Conservation (phyloP, 2,329 filamentous ascomycete species). For the Chalaropsis ovoidea region DNA sequence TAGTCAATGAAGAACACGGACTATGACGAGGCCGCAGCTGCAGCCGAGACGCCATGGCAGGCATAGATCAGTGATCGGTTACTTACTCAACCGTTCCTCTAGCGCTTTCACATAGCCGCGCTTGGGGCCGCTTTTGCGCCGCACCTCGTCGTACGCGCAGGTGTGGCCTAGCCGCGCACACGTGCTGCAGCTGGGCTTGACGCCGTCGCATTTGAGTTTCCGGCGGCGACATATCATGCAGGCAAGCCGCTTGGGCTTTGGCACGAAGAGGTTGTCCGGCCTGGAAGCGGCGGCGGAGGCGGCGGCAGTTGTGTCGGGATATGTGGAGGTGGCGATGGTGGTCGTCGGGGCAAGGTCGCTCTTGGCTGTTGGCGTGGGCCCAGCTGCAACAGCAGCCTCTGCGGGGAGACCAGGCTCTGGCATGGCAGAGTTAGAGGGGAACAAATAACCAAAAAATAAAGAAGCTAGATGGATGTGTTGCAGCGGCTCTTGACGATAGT, state of each 20-base stretch:
- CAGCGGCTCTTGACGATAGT: too few relatives aligned
- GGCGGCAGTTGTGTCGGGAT: constrained; percentile 28
- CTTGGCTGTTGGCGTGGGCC: not conserved
- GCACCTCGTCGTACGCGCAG: constrained; percentile 83
- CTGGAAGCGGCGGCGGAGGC: constrained; percentile 35
- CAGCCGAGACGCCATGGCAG: not conserved
- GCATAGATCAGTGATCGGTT: not conserved
- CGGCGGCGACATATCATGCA: constrained; percentile 89
- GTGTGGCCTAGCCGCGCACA: constrained; percentile 78
- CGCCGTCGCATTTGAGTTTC: constrained; percentile 82
- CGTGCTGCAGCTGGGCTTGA: constrained; percentile 75
- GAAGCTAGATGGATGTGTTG: not conserved
- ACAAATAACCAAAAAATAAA: not conserved
- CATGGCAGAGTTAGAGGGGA: not conserved
- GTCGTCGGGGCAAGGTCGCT: constrained; percentile 27
- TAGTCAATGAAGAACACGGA: constrained; percentile 2
- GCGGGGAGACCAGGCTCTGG: not conserved
- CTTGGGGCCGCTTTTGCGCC: constrained; percentile 90
- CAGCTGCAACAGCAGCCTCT: not conserved
- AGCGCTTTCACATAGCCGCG: constrained; percentile 88
- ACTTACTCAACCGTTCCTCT: constrained; percentile 80
- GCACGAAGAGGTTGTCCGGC: constrained; percentile 48
- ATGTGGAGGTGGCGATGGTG: constrained; percentile 32
- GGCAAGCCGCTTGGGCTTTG: constrained; percentile 83
- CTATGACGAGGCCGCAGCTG: not conserved